Conservation (phyloP, 2,329 filamentous ascomycete species). For the Colletotrichum shisoi region DNA sequence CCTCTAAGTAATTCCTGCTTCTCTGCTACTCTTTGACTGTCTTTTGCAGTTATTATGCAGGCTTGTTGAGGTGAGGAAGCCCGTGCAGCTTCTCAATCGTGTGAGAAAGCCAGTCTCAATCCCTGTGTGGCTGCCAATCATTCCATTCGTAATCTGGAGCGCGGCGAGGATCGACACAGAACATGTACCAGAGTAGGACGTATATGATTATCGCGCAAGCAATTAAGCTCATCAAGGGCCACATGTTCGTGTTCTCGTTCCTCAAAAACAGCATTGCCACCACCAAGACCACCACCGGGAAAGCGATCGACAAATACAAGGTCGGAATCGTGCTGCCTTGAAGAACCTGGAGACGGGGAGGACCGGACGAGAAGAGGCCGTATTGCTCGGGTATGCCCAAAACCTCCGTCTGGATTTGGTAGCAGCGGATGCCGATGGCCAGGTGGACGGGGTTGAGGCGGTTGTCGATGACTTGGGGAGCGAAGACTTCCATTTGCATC, state of each 20-base stretch:
- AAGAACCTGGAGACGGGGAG: slow-evolving; percentile 1
- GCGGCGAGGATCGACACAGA: neutral
- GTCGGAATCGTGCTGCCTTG: neutral
- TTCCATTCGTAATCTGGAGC: neutral
- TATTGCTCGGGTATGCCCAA: neutral
- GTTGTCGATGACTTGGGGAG: neutral
- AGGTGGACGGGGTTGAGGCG: neutral
- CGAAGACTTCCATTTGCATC: neutral
- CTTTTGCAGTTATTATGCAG: no score
- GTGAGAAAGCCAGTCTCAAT: neutral
- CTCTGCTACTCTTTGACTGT: no score
- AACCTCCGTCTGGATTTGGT: slow-evolving; percentile 1
- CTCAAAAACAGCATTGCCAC: neutral
- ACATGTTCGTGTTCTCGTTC: neutral
- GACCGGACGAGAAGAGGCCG: slow-evolving; percentile 10
- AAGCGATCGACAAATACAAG: accelerated
- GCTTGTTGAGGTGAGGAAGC: no score
- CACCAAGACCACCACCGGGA: neutral
- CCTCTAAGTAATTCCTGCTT: no score
- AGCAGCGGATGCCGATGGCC: neutral
- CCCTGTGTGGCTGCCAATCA: neutral
- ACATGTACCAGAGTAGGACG: no score
- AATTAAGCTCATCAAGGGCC: neutral
- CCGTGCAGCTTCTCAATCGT: no score
- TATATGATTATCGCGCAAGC: no score